Percentiles rank a stretch among this genome's conserved stretches.
These are phyloP conservation scores for Mollisia scopiformis DNA, from an alignment of 2,329 filamentous ascomycete species.

Conservation along the genomic window DNA sequence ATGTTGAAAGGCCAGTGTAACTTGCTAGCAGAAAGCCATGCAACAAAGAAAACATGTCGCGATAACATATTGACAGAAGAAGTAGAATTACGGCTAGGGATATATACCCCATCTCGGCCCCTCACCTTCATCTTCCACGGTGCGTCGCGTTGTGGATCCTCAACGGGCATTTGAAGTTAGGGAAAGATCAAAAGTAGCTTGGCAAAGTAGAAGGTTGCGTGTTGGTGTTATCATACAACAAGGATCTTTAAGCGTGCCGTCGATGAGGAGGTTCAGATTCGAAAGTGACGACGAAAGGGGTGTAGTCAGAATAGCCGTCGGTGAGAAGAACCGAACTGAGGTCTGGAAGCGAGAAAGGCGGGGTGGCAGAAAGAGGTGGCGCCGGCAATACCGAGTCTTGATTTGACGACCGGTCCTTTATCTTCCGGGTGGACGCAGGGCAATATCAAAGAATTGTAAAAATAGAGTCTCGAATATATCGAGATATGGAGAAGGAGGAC, in stretches of 20 bases:
- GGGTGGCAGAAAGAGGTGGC: neutral
- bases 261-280: neutral
- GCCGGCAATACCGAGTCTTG: neutral
- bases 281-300: neutral
- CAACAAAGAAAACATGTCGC: neutral
- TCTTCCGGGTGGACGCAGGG: neutral
- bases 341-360: neutral
- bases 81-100: neutral
- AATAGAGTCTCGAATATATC: neutral
- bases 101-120: conserved; percentile 4
- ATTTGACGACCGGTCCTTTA: neutral
- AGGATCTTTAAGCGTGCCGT: neutral
- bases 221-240: neutral
- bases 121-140: neutral
- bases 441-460: neutral
- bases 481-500: neutral
- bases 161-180: neutral
- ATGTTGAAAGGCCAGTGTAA: neutral
- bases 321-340: neutral
- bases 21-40: neutral
- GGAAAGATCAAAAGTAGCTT: neutral
- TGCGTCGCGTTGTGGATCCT: neutral
- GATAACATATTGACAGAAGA: neutral
- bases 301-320: neutral
- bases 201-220: neutral